Evolutionary conservation across 495 filamentous ascomycete species (phyloP).

Genomic region (Friedmanniomyces simplex): DNA sequence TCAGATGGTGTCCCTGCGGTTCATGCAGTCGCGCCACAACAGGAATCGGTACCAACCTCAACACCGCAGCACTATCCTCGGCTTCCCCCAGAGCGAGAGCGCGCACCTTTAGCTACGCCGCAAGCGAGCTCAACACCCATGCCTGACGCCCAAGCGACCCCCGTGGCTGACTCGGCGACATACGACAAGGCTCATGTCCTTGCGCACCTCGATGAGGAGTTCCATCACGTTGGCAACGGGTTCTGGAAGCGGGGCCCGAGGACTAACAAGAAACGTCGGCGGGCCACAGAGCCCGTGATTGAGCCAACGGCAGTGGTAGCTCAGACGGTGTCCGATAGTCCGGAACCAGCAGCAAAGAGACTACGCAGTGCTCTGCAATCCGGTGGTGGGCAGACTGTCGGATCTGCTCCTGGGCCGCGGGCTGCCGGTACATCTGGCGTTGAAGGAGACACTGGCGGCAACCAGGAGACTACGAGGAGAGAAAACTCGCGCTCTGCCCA

Average conservation of each 20-base stretch:
- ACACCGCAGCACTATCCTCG: too few relatives aligned
- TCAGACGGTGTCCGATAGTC: neutral
- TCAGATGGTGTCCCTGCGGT: too few relatives aligned
- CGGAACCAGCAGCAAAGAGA: neutral
- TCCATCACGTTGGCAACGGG: constrained; percentile 2
- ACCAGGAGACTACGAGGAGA: too few relatives aligned
- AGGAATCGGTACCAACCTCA: too few relatives aligned
- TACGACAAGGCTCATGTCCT: constrained; percentile 2
- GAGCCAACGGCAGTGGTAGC: neutral
- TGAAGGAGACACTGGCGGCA: too few relatives aligned
- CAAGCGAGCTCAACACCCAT: neutral
- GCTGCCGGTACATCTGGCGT: too few relatives aligned
- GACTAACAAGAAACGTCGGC: neutral
- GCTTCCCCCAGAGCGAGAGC: too few relatives aligned
- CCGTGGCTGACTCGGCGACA: neutral
- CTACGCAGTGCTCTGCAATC: neutral
- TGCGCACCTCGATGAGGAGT: constrained; percentile 2
- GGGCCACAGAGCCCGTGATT: neutral
- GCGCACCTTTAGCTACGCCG: too few relatives aligned
- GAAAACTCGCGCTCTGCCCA: too few relatives aligned
- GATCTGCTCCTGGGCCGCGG: too few relatives aligned
- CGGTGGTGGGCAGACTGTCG: neutral
- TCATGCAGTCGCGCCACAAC: too few relatives aligned
- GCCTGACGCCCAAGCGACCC: neutral
- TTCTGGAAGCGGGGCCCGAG: neutral